phyloP scores from a whole-genome alignment of 176 grass and related monocot species.

The Tillandsia leiboldiana region DNA sequence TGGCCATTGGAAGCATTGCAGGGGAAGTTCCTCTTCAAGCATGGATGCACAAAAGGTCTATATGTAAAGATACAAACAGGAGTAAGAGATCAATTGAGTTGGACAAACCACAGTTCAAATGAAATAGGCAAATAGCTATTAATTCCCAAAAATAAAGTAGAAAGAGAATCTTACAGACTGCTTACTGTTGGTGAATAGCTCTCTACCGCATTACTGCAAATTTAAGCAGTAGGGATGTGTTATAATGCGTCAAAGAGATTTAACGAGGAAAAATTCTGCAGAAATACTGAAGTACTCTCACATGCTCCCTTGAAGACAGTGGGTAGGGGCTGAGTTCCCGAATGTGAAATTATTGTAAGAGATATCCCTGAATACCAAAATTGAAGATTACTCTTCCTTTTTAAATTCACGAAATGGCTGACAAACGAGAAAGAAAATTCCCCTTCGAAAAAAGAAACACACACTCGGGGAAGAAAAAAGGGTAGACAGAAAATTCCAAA shows the following conservation, averaged over 20 bases:
- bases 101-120: background rate
- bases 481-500: too few relatives aligned
- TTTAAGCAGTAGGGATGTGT: conserved; percentile 13
- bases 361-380: conserved; percentile 58
- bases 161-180: conserved; percentile 43
- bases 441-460: too few relatives aligned
- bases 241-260: conserved; percentile 17
- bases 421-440: background rate
- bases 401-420: too few relatives aligned
- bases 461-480: too few relatives aligned
- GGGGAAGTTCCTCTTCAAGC: conserved; percentile 78
- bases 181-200: conserved; percentile 53
- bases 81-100: conserved; percentile 8
- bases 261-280: conserved; percentile 4
- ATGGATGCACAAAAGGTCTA: conserved; percentile 42
- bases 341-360: conserved; percentile 72
- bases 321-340: conserved; percentile 40
- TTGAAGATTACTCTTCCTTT: conserved; percentile 5
- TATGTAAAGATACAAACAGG: conserved; percentile 12
- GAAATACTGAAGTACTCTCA: conserved; percentile 38
- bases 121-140: background rate
- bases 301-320: conserved; percentile 64
- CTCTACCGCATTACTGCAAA: conserved; percentile 72
- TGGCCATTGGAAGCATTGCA: conserved; percentile 47
- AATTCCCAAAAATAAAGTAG: background rate